These are phyloP conservation scores for Mallotus japonicus DNA, from an alignment of 441 rosid genomes.

Conservation along the genomic window DNA sequence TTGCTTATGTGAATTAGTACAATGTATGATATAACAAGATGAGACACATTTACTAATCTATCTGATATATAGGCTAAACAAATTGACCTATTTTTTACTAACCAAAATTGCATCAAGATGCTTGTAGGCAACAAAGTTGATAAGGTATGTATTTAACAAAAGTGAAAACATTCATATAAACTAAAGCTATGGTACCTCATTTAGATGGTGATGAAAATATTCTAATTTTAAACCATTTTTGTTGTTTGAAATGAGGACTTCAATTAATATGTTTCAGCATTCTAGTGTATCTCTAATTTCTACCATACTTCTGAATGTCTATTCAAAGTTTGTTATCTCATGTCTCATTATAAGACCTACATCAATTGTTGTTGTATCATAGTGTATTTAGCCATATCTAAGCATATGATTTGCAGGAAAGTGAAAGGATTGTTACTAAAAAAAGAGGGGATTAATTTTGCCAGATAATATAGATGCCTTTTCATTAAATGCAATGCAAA, in stretches of 20 bases:
- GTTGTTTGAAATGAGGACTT: no score
- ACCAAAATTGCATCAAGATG: slow-evolving; percentile 58
- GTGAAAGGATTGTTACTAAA: slow-evolving; percentile 54
- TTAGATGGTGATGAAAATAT: background rate
- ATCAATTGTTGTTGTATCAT: background rate
- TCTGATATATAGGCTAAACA: slow-evolving; percentile 56
- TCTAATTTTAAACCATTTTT: background rate
- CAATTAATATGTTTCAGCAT: no score
- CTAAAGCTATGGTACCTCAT: background rate
- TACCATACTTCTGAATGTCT: background rate
- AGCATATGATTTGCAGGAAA: slow-evolving; percentile 37
- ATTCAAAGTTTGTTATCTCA: background rate
- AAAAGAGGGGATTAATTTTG: slow-evolving; percentile 57
- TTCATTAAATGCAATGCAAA: slow-evolving; percentile 63
- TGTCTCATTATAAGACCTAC: background rate
- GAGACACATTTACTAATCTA: slow-evolving; percentile 54
- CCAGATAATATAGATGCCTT: slow-evolving; percentile 57
- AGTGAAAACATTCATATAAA: background rate
- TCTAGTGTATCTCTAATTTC: background rate
- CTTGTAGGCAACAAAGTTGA: slow-evolving; percentile 61
- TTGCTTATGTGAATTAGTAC: slow-evolving; percentile 7
- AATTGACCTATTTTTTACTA: slow-evolving; percentile 49
- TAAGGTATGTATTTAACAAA: slow-evolving; percentile 29
- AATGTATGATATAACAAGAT: slow-evolving; percentile 47
- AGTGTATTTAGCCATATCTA: no score